Evolutionary conservation across 441 rosid species (phyloP), one percentile per base, ranked within the genome.

Genomic region (Rhodomyrtus psidioides): DNA sequence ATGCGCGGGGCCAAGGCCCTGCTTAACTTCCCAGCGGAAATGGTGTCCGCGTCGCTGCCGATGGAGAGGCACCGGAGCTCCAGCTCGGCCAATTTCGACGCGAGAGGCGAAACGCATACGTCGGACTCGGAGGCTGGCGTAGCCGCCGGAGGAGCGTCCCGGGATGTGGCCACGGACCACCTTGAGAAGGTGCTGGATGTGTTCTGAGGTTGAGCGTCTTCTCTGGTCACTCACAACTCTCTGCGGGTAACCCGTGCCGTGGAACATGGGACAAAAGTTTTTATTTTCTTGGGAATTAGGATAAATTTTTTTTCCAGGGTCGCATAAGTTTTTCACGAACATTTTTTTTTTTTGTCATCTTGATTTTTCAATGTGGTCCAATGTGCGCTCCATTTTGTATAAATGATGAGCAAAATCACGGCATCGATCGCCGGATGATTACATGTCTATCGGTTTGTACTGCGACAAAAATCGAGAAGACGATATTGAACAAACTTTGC

Each of bases 1-100:
- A 93, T 94, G 95, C 93, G 96, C 12, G 96, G 96, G 1, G 76
- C 93, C 19, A 94, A 92, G 92, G 96, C 96, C 21, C 86, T 92
- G 81, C 94, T 94, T 23, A 94, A 94, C 85, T 93, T 94, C 55
- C 96, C 95, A 3, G 86, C 91, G 12, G 91, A 93, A 82, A 57
- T 90, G 19, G 91, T 88, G 88, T 90, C 93, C 12, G 46, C 82
- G 1, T 57, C 84, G 19, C 15, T 87, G 23, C 58, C 91, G 6
- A 44, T 58, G 23, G 85, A 83, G 46, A 81, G 57, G 39, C 7
- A 53, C 75, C 79, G 3, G 81, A 82, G 26, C 3, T 1, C 83
- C 57, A 2, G 83, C 14, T 53, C 57, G 15, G 55, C 57, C 44
- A 2, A 30, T 53, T n/a, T 23, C 42, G 34, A 54, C 83, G 1